Base-by-base conservation (phyloP, 495 filamentous ascomycete species). In the Sordaria brevicollis region DNA sequence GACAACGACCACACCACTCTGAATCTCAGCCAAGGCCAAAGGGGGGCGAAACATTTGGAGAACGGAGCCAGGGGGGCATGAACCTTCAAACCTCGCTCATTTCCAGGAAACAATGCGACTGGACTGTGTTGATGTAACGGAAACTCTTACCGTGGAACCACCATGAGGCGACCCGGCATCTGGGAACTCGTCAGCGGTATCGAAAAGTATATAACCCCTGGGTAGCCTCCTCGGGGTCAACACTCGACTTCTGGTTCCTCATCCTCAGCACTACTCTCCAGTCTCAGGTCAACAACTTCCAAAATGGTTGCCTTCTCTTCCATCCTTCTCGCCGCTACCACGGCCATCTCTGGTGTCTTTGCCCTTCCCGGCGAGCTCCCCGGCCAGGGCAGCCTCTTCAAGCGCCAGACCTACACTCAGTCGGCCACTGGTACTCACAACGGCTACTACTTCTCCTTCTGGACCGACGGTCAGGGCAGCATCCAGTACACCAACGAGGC, bases 381-480 rank as follows among this genome's bases (percentile, higher is more conserved):
- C 17, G 79, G 80, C 15, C 49, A 57, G 49, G 49, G 49, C 49
- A 57, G 49, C 25, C 76, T 82, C 41, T 69, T 75, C 19, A 82
- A 77, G 43, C 81, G 83, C 5, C 76, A 75, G 70, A 73, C 76
- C 4, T 67, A 68, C n/a, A 76, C 74, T 43, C 66, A 39, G 66
- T 75, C 71, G n/a, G 74, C 79, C 43, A 87, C 86, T 13, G 86
- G 88, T 65, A 85, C 79, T 17, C 81, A 84, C 78, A 85, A 86
- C 70, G 86, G 86, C 69, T 89, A 81, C 78, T 89, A 87, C 79
- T 90, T 85, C 74, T 86, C 83, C 33, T 89, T 86, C 82, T 89
- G 86, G 86, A 89, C 86, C 62, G 85, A 90, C 49, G 84, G 84
- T 5, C 81, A 78, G 49, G 82, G 79, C 7, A 77, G 76, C 69